Evolutionary conservation across 768 basidiomycete species (phyloP).

Genomic region (Sistotremastrum niveocremeum): DNA sequence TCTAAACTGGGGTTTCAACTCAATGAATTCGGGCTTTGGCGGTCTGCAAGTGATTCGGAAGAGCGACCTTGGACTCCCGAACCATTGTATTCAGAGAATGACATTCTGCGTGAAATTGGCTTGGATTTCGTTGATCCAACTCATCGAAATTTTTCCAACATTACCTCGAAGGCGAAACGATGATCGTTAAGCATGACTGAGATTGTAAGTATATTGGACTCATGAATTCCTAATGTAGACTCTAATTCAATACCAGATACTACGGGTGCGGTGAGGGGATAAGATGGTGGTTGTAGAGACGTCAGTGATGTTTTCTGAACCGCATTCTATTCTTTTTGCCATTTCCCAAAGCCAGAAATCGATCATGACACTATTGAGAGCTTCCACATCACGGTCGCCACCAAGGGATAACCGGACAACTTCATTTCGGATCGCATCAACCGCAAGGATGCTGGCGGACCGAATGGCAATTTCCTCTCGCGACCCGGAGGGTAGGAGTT

Average conservation of each 20-base stretch:
- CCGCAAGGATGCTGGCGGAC: constrained; percentile 66
- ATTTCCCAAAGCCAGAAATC: constrained; percentile 91
- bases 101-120: too few species aligned
- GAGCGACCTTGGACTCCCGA: neutral
- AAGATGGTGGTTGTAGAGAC: constrained; percentile 38
- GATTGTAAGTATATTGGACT: too few species aligned
- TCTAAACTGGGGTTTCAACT: constrained; percentile 31
- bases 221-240: too few species aligned
- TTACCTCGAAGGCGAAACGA: too few species aligned
- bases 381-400: constrained; percentile 8
- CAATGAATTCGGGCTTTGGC: constrained; percentile 55
- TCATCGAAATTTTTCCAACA: too few species aligned
- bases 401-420: constrained; percentile 24
- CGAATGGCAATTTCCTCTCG: constrained; percentile 67
- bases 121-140: too few species aligned
- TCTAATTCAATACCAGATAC: constrained; percentile 63
- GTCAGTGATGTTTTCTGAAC: constrained; percentile 44
- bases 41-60: constrained; percentile 22
- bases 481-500: constrained; percentile 38
- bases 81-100: too few species aligned
- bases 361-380: constrained; percentile 63
- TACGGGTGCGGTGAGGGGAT: constrained; percentile 67
- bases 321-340: constrained; percentile 59
- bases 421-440: constrained; percentile 56
- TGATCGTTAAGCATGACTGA: too few species aligned